A percentile compares a stretch with the other conserved stretches of the same genome.
Evolutionary conservation across 164 flowering plant genomes (phyloP).

Genomic region (Nymphaea thermarum): DNA sequence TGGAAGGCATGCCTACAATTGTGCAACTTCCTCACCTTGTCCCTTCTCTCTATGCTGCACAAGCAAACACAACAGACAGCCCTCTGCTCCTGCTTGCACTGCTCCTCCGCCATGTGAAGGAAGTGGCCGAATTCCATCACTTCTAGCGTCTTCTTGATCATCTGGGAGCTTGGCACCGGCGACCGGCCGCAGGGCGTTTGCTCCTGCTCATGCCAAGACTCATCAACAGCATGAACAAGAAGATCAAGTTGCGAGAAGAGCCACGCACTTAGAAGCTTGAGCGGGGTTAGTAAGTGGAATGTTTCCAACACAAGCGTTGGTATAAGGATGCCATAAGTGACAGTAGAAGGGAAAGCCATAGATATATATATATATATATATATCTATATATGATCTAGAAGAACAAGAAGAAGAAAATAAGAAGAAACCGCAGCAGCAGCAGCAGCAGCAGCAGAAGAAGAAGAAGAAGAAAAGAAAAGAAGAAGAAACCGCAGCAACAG

Average conservation of each 20-base stretch:
- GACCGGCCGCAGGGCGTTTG: neutral
- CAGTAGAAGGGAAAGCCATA: neutral
- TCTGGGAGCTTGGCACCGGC: neutral
- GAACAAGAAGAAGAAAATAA: too few relatives aligned
- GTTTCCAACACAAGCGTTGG: neutral
- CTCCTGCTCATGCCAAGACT: neutral
- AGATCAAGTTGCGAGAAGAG: neutral
- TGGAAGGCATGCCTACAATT: conserved; percentile 26
- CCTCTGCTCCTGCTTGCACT: neutral
- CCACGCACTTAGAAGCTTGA: neutral
- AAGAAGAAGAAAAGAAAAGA: neutral
- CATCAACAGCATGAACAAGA: neutral
- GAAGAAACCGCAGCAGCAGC: too few relatives aligned
- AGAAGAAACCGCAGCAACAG: too few relatives aligned
- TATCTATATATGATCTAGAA: neutral
- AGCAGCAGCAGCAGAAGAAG: too few relatives aligned
- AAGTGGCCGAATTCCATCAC: conserved; percentile 5
- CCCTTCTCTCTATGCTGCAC: conserved; percentile 7
- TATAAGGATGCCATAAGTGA: neutral
- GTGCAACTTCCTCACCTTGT: conserved; percentile 20
- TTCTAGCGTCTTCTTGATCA: conserved; percentile 3
- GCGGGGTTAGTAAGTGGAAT: neutral
- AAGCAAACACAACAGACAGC: conserved; percentile 17
- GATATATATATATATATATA: too few relatives aligned
- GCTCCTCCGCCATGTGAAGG: neutral